Evolutionary conservation across 331 rosid genomes (phyloP), one percentile per base, ranked within the genome.

Genomic region (Prunus yedoensis): DNA sequence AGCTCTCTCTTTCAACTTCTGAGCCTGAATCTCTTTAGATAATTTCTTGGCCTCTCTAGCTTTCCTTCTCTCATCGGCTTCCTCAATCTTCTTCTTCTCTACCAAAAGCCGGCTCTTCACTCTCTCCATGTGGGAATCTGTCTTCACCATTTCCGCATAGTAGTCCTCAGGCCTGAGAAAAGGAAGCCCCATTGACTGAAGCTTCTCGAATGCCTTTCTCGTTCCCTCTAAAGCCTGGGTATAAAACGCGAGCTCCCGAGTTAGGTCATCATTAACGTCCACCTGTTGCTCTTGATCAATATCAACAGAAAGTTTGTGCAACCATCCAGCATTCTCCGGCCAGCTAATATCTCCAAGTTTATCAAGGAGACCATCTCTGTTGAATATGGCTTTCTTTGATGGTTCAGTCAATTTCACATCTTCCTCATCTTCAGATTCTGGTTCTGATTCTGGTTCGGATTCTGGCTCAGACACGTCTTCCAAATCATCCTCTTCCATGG

Each of bases 81-180:
- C 96, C 84, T 91, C 96, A 32, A 91, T 87, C 76, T 58, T 83
- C 76, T 59, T 87, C 83, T 89, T 87, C 87, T 91, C 96, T 2
- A 85, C 79, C 80, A 91, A 74, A 8, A 91, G 87, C 54, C 85
- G 81, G 8, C 94, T 91, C 84, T 89, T 91, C 56, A 91, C 91
- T 69, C 84, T 91, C 82, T 38, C 88, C 94, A 91, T 91, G 80
- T 91, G 96, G 16, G 71, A 51, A 77, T 91, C 96, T 12, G 96
- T 76, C 88, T 91, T 91, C 79, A 88, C 96, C 96, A 91, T 91
- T 73, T 91, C 91, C 1, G 96, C 96, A 72, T 91, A 89, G 81
- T 85, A 91, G 77, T 91, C 94, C 4, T 88, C 52, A 14, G 92
- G 92, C 81, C 94, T 85, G 62, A 87, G 90, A 73, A 89, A 91